Percentiles rank a stretch among this genome's conserved stretches.
Conservation (phyloP, 148 eudicot genomes). For the Camellia japonica region DNA sequence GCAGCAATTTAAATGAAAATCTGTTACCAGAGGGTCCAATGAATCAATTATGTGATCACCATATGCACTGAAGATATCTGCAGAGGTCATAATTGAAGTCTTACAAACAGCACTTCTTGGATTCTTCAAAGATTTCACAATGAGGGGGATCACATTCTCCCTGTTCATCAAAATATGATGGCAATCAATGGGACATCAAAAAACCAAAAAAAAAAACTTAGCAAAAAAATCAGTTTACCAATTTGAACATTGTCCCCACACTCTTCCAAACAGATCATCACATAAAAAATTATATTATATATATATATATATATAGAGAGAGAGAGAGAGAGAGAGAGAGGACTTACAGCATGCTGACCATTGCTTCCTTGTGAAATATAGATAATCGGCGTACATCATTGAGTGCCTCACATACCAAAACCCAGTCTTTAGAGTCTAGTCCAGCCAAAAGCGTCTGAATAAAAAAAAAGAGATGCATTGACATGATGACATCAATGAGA, state of each 20-base stretch:
- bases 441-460: slow-evolving; percentile 41
- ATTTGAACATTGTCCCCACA: too few relatives aligned
- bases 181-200: background rate
- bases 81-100: slow-evolving; percentile 66
- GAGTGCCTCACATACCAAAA: slow-evolving; percentile 52
- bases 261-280: too few relatives aligned
- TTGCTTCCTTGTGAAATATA: slow-evolving; percentile 51
- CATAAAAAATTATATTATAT: too few relatives aligned
- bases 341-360: slow-evolving; percentile 50
- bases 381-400: slow-evolving; percentile 58
- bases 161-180: slow-evolving; percentile 27
- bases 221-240: too few relatives aligned
- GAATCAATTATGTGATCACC: slow-evolving; percentile 49
- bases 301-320: too few relatives aligned
- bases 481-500: background rate
- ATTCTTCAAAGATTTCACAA: slow-evolving; percentile 69
- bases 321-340: background rate
- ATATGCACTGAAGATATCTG: slow-evolving; percentile 60
- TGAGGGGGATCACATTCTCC: slow-evolving; percentile 42
- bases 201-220: background rate
- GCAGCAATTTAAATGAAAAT: background rate
- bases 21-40: slow-evolving; percentile 55
- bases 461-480: slow-evolving; percentile 3
- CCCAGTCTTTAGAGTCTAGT: slow-evolving; percentile 71
- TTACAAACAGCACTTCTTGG: slow-evolving; percentile 80